Percentiles rank a stretch among this genome's conserved stretches.
These are phyloP conservation scores for Fragilaria crotonensis DNA, from an alignment of 108 stramenopile genomes.

Conservation along the genomic window DNA sequence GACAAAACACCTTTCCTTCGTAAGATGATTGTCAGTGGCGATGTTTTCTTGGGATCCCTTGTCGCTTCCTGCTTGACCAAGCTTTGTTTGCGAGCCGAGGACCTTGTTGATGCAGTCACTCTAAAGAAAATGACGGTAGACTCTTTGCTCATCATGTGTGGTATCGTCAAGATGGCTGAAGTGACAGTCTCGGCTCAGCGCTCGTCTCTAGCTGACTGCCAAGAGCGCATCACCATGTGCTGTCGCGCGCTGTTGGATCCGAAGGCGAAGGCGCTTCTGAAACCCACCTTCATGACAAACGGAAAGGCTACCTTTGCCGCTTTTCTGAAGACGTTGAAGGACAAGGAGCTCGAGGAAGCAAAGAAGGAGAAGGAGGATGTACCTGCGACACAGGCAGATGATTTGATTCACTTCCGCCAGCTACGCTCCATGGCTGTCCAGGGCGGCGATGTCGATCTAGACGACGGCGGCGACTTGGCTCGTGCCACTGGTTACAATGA, in stretches of 20 bases:
- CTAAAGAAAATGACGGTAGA: conserved; percentile 73
- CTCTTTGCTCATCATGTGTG: conserved; percentile 74
- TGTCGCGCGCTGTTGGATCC: conserved; percentile 85
- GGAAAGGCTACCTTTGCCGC: conserved; percentile 70
- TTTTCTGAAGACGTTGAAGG: conserved; percentile 62
- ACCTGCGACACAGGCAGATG: conserved; percentile 79
- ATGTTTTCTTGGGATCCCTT: conserved; percentile 91
- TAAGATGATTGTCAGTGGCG: conserved; percentile 86
- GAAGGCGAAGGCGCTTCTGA: conserved; percentile 62
- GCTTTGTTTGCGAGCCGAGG: conserved; percentile 70
- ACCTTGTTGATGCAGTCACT: conserved; percentile 34
- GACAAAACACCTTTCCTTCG: conserved; percentile 76
- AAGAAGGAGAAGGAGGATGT: conserved; percentile 49
- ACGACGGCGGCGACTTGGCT: conserved; percentile 96
- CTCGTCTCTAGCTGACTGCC: conserved; percentile 76
- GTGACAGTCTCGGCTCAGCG: conserved; percentile 65
- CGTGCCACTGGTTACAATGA: conserved; percentile 83
- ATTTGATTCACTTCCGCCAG: conserved; percentile 98
- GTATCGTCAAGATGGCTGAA: conserved; percentile 85
- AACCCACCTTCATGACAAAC: conserved; percentile 59
- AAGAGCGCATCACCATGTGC: conserved; percentile 87
- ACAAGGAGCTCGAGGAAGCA: conserved; percentile 59
- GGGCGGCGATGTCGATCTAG: conserved; percentile 92
- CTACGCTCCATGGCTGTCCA: conserved; percentile 79
- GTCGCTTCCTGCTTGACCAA: conserved; percentile 88